Evolutionary conservation across 495 filamentous ascomycete genomes (phyloP).

Genomic region (Penicillium manginii): DNA sequence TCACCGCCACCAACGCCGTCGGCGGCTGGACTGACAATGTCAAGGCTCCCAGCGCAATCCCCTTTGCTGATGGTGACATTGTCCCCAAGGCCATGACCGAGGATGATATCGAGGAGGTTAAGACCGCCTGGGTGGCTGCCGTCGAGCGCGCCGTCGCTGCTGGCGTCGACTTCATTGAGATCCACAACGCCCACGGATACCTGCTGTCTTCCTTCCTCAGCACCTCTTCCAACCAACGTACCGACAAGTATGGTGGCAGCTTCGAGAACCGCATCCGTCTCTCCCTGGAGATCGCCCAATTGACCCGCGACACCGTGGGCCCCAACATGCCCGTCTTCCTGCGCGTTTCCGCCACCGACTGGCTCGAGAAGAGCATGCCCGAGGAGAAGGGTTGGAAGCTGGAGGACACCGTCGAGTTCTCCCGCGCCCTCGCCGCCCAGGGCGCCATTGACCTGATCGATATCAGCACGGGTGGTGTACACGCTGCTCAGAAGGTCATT

Average conservation of each 20-base stretch:
- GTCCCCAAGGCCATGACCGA: constrained; percentile 58
- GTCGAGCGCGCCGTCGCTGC: constrained; percentile 59
- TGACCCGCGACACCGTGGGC: constrained; percentile 55
- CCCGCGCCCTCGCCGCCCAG: constrained; percentile 54
- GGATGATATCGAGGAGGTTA: constrained; percentile 61
- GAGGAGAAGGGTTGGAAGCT: constrained; percentile 59
- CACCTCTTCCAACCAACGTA: constrained; percentile 63
- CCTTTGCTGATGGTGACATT: constrained; percentile 55
- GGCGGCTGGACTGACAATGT: constrained; percentile 67
- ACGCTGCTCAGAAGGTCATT: constrained; percentile 61
- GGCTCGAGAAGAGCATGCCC: constrained; percentile 55
- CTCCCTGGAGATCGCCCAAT: constrained; percentile 60
- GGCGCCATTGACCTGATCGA: constrained; percentile 69
- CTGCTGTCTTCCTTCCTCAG: constrained; percentile 67
- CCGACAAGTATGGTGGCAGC: constrained; percentile 66
- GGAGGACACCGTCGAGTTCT: constrained; percentile 58
- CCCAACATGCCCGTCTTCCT: constrained; percentile 69
- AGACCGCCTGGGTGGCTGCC: constrained; percentile 57
- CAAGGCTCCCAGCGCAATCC: constrained; percentile 56
- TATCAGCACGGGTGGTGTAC: constrained; percentile 63
- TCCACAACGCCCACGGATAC: constrained; percentile 68
- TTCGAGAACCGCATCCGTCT: constrained; percentile 68
- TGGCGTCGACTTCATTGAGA: constrained; percentile 64
- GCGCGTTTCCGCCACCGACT: constrained; percentile 64
- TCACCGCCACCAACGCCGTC: constrained; percentile 58